A percentile compares a stretch with the other conserved stretches of the same genome.
These are phyloP conservation scores for Pseudogymnoascus sp. DNA, from an alignment of 2,329 filamentous ascomycete species.

Conservation along the genomic window DNA sequence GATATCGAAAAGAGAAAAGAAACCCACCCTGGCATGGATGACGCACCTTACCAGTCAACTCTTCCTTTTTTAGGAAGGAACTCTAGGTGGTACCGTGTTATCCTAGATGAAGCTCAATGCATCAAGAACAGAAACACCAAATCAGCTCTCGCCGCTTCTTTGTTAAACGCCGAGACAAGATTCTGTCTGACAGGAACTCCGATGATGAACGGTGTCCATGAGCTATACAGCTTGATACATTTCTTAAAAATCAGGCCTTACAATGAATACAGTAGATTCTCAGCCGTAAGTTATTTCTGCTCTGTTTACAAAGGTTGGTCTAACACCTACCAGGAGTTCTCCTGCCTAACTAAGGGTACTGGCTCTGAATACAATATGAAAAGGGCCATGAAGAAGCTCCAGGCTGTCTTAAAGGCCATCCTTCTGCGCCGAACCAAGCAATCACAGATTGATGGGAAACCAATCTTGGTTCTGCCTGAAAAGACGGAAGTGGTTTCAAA, in stretches of 20 bases:
- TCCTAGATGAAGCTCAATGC: slow-evolving; percentile 71
- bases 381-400: slow-evolving; percentile 59
- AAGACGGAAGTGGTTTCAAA: slow-evolving; percentile 54
- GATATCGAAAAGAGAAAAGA: slow-evolving; percentile 24
- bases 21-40: slow-evolving; percentile 27
- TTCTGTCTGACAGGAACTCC: slow-evolving; percentile 75
- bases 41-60: slow-evolving; percentile 27
- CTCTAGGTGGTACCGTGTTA: slow-evolving; percentile 58
- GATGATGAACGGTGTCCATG: slow-evolving; percentile 78
- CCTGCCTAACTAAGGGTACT: slow-evolving; percentile 24
- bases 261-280: slow-evolving; percentile 54
- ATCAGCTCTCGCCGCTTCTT: slow-evolving; percentile 49
- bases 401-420: slow-evolving; percentile 67
- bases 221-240: slow-evolving; percentile 67
- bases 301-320: neutral
- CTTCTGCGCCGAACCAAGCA: slow-evolving; percentile 77
- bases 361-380: slow-evolving; percentile 18
- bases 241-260: slow-evolving; percentile 75
- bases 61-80: slow-evolving; percentile 53
- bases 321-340: slow-evolving; percentile 33
- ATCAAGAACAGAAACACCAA: slow-evolving; percentile 68
- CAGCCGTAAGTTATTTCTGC: slow-evolving; percentile 33
- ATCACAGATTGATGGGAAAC: slow-evolving; percentile 69
- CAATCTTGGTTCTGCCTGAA: slow-evolving; percentile 59
- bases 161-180: slow-evolving; percentile 51